A percentile compares a stretch with the other conserved stretches of the same genome.
These are phyloP conservation scores for Pseudopediastrum boryanum DNA, from an alignment of 139 green algal species.

Conservation along the genomic window DNA sequence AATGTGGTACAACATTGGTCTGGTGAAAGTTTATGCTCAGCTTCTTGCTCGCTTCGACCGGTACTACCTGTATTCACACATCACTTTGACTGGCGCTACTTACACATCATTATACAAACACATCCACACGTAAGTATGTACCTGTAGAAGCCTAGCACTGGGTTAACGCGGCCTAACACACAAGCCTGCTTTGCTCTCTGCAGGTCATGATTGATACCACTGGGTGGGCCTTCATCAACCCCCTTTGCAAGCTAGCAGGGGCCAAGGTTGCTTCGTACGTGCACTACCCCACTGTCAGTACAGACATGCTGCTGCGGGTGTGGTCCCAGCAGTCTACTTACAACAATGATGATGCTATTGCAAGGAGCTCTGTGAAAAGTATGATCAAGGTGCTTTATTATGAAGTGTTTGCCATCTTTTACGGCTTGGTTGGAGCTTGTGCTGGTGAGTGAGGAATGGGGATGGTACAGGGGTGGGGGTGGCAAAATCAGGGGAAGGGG, in stretches of 20 bases:
- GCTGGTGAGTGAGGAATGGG: slow-evolving; percentile 29
- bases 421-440: slow-evolving; percentile 64
- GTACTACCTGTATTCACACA: no score
- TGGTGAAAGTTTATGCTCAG: no score
- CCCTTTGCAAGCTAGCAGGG: slow-evolving; percentile 72
- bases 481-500: no score
- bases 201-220: slow-evolving; percentile 92
- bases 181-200: not conserved
- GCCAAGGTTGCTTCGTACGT: slow-evolving; percentile 81
- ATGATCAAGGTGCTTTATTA: slow-evolving; percentile 91
- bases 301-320: slow-evolving; percentile 86
- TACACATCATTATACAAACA: no score
- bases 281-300: slow-evolving; percentile 93
- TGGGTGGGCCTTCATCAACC: slow-evolving; percentile 93
- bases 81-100: no score
- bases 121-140: no score
- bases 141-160: no score
- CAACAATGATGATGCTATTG: slow-evolving; percentile 74
- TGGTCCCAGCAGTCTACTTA: slow-evolving; percentile 51
- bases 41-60: no score
- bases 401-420: slow-evolving; percentile 72
- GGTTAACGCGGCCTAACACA: no score
- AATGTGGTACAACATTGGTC: no score
- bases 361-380: slow-evolving; percentile 18
- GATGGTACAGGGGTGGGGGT: slow-evolving; percentile 2